Percentiles rank a stretch among this genome's conserved stretches.
Evolutionary conservation across 805 yeast species (phyloP).

Genomic region (Metschnikowia orientalis): DNA sequence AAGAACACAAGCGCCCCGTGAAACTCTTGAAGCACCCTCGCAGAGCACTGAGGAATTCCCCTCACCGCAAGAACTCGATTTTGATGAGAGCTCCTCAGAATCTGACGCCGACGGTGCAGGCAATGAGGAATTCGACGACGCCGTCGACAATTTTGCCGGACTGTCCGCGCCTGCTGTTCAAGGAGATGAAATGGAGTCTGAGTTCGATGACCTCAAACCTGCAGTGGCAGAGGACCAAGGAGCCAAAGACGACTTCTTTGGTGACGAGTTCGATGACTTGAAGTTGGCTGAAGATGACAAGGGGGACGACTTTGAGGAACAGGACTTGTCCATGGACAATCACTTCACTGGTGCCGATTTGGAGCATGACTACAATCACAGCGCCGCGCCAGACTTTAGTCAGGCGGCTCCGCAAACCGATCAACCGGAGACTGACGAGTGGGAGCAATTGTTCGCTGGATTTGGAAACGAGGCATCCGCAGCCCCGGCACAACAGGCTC

Average conservation of each 20-base stretch:
- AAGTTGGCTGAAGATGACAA: slow-evolving; percentile 29
- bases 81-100: slow-evolving; percentile 48
- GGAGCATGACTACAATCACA: slow-evolving; percentile 10
- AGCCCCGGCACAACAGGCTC: neutral
- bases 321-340: slow-evolving; percentile 29
- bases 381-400: slow-evolving; percentile 10
- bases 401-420: slow-evolving; percentile 5
- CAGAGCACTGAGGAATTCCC: slow-evolving; percentile 48
- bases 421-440: slow-evolving; percentile 57
- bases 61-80: slow-evolving; percentile 53
- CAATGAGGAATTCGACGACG: slow-evolving; percentile 32
- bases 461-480: slow-evolving; percentile 50
- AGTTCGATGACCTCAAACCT: slow-evolving; percentile 37
- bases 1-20: neutral
- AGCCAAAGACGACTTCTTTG: slow-evolving; percentile 27
- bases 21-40: neutral
- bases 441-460: slow-evolving; percentile 93
- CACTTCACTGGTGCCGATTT: slow-evolving; percentile 38
- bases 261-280: slow-evolving; percentile 36
- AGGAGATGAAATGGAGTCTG: slow-evolving; percentile 17
- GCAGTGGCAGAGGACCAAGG: slow-evolving; percentile 16
- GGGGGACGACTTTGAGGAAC: slow-evolving; percentile 26
- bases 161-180: slow-evolving; percentile 4
- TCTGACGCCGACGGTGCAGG: slow-evolving; percentile 22
- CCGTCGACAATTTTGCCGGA: slow-evolving; percentile 26